Base-by-base conservation (phyloP, 805 yeast genomes). In the Cyberlindnera saturnus region DNA sequence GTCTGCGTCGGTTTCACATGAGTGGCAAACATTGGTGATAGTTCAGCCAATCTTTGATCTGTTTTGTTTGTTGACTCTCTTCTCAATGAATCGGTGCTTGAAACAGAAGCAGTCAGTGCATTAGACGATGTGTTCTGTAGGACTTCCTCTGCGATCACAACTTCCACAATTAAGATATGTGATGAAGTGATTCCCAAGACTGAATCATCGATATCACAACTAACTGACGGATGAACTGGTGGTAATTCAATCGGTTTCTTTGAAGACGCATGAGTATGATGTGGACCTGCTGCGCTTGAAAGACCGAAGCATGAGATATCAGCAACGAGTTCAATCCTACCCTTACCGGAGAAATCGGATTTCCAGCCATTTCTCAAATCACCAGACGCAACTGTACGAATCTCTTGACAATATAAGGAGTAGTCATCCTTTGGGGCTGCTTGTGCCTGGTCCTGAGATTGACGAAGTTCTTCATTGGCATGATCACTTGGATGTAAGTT, bases 281-380 rank as follows among this genome's bases (percentile, higher is more conserved):
- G 78, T 30, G 67, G 68, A 13, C 68, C 60, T 0, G 75, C 63
- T 5, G 75, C 75, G 39, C 88, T 77, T 9, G 81, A 69, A 39
- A 83, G 64, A 41, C 74, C 69, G 66, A 75, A 70, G 19, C 85
- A 75, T 16, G 75, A 73, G 33, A 86, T 74, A 36, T 85, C 87
- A 0, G 86, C 87, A 28, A 83, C 81, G 37, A 89, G 61, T 61
- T 88, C 96, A 46, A 90, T 81, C 42, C 77, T 72, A 5, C 99
- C 99, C 36, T 73, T 72, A 34, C 79, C 83, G 6, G 80, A 64
- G 59, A 83, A 90, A 63, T 93, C 99, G 1, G 93, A 79, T 61
- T 93, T 93, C 99, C 99, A 93, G 4, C 99, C 99, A 28, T 76
- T 71, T 58, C 85, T 86, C 57, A 88, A 64, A 47, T 86, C 96